Percentiles rank a stretch among this genome's conserved stretches.
Evolutionary conservation across 768 basidiomycete species (phyloP).

Genomic region (Naganishia friedmannii): DNA sequence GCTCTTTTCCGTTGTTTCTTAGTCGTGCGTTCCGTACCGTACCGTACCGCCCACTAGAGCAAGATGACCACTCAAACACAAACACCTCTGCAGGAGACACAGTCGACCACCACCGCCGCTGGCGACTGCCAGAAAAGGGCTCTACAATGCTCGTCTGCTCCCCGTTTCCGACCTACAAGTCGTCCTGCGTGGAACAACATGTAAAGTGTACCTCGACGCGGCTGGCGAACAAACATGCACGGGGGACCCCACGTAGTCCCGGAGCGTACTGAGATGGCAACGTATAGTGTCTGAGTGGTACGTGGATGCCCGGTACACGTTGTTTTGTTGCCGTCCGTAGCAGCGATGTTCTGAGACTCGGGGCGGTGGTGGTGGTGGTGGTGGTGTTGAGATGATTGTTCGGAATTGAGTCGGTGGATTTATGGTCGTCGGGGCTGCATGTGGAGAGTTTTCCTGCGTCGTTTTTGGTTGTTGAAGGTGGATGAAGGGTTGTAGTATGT

Average conservation of each 20-base stretch:
- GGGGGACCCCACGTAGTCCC: neutral
- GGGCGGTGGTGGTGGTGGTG: too few relatives aligned
- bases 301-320: neutral
- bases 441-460: neutral
- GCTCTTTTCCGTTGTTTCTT: too few relatives aligned
- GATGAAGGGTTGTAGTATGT: too few relatives aligned
- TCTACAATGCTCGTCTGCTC: neutral
- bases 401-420: neutral
- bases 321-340: neutral
- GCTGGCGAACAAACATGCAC: neutral
- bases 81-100: neutral
- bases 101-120: too few relatives aligned
- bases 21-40: too few relatives aligned
- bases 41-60: too few relatives aligned
- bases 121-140: too few relatives aligned
- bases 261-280: neutral
- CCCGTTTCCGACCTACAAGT: neutral
- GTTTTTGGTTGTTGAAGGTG: slow-evolving; percentile 9
- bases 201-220: neutral
- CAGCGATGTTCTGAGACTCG: too few relatives aligned
- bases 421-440: neutral
- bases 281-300: neutral
- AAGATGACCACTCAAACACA: too few relatives aligned
- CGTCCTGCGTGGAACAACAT: neutral
- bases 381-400: too few relatives aligned